These are phyloP conservation scores for Fusarium drepaniforme DNA, from an alignment of 2,329 filamentous ascomycete genomes.

Conservation along the genomic window DNA sequence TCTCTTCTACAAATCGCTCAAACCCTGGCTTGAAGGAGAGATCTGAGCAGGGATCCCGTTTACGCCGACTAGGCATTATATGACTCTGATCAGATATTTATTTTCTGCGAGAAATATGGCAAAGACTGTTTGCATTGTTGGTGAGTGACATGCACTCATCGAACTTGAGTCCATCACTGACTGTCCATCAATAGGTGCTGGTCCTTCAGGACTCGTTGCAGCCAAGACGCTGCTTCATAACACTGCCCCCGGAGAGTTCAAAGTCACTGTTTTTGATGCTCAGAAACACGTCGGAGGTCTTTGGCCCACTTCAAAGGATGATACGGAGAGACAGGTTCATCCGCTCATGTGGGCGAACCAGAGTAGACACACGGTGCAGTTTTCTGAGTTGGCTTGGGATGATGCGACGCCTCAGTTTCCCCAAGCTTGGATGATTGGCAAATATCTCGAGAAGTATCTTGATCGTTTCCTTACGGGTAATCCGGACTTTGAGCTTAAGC, in stretches of 20 bases:
- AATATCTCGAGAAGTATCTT: constrained; percentile 76
- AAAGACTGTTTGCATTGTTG: constrained; percentile 57
- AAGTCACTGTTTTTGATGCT: constrained; percentile 78
- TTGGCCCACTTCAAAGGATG: constrained; percentile 72
- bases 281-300: constrained; percentile 77
- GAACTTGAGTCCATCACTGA: constrained; percentile 4
- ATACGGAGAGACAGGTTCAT: constrained; percentile 66
- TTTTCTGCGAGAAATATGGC: constrained; percentile 46
- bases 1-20: constrained; percentile 40
- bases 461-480: constrained; percentile 65
- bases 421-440: constrained; percentile 80
- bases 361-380: constrained; percentile 80
- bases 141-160: constrained; percentile 39
- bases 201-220: constrained; percentile 75
- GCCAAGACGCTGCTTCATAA: constrained; percentile 80
- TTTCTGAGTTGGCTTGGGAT: constrained; percentile 80
- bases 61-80: constrained; percentile 15
- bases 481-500: constrained; percentile 57
- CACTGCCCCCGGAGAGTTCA: constrained; percentile 66
- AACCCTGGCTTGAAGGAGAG: constrained; percentile 22
- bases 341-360: constrained; percentile 81
- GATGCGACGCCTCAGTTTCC: constrained; percentile 74
- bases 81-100: constrained; percentile 33
- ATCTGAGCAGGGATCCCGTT: constrained; percentile 6
- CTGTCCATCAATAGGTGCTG: constrained; percentile 64